Base-by-base conservation (phyloP, 805 yeast species). In the Candida taoyuanica region DNA sequence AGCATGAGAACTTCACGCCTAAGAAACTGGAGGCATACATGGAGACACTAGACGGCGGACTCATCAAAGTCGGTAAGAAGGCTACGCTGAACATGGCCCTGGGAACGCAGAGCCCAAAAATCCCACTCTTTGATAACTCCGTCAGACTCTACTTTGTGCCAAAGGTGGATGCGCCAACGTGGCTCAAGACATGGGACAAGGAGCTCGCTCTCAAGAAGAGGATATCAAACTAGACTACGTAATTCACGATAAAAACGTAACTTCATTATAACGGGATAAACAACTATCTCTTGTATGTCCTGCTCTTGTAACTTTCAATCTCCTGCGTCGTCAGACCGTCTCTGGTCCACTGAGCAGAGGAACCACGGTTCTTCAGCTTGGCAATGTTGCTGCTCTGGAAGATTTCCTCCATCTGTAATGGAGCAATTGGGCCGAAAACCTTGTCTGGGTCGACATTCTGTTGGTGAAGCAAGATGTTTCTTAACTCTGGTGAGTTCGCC, bases 1-100 rank as follows among this genome's bases (percentile, higher is more conserved):
- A 71, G 46, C 87, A 82, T 19, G 48, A 55, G 29, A 73, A 78
- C 43, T 86, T 87, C 56, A 63, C 68, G 0, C 59, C 73, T 4
- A 76, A 73, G 46, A 73, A 73, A 38, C 62, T 88, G 18, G 81
- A 84, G 36, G 81, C 82, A 5, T 91, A 71, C 59, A 78, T 85
- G 78, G 97, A 86, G 58, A 86, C 96, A 0, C 70, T 64, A 23
- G 53, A 77, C 2, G 96, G 96, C 35, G 97, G 97, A 0, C 68
- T 91, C 43, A 80, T 87, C 31, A 87, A 86, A 60, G 76, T 83
- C 5, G 96, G 96, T 19, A 85, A 81, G 58, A 86, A 84, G 47
- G 73, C 78, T 17, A 65, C 84, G 1, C 57, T 91, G 17, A 73
- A 76, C 50, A 73, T 74, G 36, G 83, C 81, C 1, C 67, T 91